Percentiles rank a stretch among this genome's conserved stretches.
phyloP scores from a whole-genome alignment of 345 rosid species.

The Rubroshorea leprosula region DNA sequence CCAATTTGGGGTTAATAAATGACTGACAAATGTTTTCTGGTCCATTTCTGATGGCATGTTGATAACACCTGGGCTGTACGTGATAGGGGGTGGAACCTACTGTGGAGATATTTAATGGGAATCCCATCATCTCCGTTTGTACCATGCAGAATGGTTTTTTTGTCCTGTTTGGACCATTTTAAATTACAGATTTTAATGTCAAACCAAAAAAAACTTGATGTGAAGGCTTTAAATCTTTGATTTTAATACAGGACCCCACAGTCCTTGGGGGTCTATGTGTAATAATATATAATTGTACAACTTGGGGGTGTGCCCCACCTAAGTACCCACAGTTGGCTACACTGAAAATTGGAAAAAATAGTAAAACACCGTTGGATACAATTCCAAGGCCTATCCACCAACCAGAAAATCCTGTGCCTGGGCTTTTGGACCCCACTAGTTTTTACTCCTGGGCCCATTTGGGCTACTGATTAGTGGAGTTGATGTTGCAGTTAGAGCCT shows the following conservation, averaged over 20 bases:
- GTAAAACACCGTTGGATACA: too few species aligned
- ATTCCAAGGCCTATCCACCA: not conserved
- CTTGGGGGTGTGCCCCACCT: not conserved
- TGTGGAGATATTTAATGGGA: not conserved
- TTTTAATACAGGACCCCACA: too few species aligned
- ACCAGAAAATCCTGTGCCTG: not conserved
- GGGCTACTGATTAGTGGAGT: not conserved
- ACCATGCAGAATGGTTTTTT: not conserved
- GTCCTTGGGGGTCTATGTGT: too few species aligned
- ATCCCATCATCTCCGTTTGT: not conserved
- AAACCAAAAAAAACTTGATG: too few species aligned
- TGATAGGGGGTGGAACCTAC: not conserved
- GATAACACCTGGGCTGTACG: not conserved
- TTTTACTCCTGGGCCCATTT: not conserved
- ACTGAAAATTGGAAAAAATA: too few species aligned
- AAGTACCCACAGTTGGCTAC: too few species aligned
- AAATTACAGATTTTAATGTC: not conserved
- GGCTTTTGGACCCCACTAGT: not conserved
- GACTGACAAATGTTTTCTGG: not conserved
- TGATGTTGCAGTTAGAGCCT: too few species aligned
- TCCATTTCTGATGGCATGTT: not conserved
- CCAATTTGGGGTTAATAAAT: not conserved
- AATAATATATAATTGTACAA: too few species aligned
- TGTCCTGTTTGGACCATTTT: not conserved
- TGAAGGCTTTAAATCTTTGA: too few species aligned